phyloP scores from a whole-genome alignment of 2,329 filamentous ascomycete genomes.

The Neonectria punicea region DNA sequence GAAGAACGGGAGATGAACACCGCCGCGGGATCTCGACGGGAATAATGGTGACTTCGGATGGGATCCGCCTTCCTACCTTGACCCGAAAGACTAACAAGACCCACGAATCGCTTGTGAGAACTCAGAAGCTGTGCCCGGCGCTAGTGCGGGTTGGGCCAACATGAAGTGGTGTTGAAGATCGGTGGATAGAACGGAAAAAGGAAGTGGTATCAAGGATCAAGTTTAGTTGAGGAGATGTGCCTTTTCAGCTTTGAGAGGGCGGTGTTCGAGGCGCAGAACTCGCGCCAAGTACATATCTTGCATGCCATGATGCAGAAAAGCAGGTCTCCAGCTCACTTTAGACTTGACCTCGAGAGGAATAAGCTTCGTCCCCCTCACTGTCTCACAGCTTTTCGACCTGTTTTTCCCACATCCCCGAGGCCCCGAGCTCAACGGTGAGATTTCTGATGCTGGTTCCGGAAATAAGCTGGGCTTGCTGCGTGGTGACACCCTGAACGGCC shows the following conservation, averaged over 20 bases:
- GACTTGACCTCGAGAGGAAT: not conserved
- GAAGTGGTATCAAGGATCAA: conserved; percentile 7
- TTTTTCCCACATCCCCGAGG: conserved; percentile 8
- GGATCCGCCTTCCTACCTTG: conserved; percentile 34
- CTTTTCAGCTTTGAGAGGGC: not conserved
- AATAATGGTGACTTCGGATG: conserved; percentile 36
- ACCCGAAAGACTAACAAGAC: conserved; percentile 19
- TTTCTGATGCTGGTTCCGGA: conserved; percentile 26
- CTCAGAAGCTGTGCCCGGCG: conserved; percentile 27
- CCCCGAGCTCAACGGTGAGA: conserved; percentile 6
- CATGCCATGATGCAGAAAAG: not conserved
- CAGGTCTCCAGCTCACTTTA: not conserved
- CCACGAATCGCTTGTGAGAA: conserved; percentile 32
- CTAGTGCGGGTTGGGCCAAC: conserved; percentile 30
- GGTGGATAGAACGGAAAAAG: conserved; percentile 18
- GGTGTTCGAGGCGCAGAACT: not conserved
- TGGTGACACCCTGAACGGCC: conserved; percentile 16
- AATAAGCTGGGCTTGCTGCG: conserved; percentile 38
- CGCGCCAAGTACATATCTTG: not conserved
- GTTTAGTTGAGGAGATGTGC: not conserved
- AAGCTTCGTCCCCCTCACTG: not conserved
- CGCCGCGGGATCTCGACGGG: conserved; percentile 39
- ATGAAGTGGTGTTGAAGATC: conserved; percentile 17
- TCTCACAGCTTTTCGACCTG: conserved; percentile 1
- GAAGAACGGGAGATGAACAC: conserved; percentile 33